Percentiles rank a stretch among this genome's conserved stretches.
Conservation (phyloP, 1,284 basidiomycete species). For the Apiotrichum gamsii region DNA sequence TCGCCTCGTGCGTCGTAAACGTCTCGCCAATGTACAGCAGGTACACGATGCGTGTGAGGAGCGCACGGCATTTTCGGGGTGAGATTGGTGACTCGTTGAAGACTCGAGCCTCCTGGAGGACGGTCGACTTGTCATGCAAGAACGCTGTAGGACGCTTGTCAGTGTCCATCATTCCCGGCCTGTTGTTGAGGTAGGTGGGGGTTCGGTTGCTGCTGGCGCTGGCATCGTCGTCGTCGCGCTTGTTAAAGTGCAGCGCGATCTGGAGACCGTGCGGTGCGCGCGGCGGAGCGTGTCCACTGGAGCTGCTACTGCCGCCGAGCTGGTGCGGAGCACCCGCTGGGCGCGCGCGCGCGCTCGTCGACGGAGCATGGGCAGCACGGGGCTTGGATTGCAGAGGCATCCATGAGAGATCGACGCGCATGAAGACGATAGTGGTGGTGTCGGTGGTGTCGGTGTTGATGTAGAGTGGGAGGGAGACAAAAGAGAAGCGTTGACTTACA, state of each 20-base stretch:
- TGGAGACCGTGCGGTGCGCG: no score
- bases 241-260: not conserved
- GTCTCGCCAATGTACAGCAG: slow-evolving; percentile 93
- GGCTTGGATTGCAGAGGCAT: no score
- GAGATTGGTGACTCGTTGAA: slow-evolving; percentile 99
- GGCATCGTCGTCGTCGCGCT: not conserved
- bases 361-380: no score
- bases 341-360: no score
- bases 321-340: no score
- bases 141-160: slow-evolving; percentile 42
- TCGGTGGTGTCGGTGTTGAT: not conserved
- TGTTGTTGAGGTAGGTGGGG: not conserved
- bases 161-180: not conserved
- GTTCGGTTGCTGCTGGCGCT: no score
- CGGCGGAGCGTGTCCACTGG: no score
- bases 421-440: not conserved
- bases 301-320: no score
- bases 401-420: no score
- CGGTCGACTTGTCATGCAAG: slow-evolving; percentile 84
- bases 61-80: slow-evolving; percentile 89
- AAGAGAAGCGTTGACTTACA: slow-evolving; percentile 27
- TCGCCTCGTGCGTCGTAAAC: slow-evolving; percentile 93
- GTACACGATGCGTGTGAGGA: slow-evolving; percentile 94
- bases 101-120: slow-evolving; percentile 95
- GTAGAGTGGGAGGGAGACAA: not conserved